Evolutionary conservation across 768 basidiomycete genomes (phyloP), one percentile per base, ranked within the genome.

Genomic region (Russula sp.): DNA sequence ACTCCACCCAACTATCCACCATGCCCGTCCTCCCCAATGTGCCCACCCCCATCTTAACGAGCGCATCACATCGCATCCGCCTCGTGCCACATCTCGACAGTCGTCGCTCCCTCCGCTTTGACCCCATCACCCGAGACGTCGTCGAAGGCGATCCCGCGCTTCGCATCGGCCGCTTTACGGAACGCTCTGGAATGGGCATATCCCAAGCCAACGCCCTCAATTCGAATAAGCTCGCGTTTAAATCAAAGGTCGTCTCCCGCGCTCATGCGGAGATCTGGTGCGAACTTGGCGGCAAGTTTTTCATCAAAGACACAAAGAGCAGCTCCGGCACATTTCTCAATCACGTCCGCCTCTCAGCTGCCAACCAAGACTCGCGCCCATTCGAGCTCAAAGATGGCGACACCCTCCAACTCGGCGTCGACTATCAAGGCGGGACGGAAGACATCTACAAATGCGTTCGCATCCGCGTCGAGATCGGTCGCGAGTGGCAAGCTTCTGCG

Each of bases 371-470:
- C 71, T 88, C 86, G 5, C 76, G 84, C 42, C 83, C 92, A 0
- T 86, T 80, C 62, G 83, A 82, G 64, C 78, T 98, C 68, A 92
- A 89, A 74, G 95, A 98, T 64, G 96, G 96, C 1, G 95, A 98
- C 75, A 81, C 98, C 34, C 75, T 98, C 20, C 96, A 98, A 74
- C 84, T 98, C 0, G 95, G 96, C 2, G 93, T 98, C 32, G 95
- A 98, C 72, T 99, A 97, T 74, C 95, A 98, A 73, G 96, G 96
- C 7, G 96, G 96, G 0, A 84, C 90, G 7, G 94, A 98, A 76
- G 95, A 98, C 73, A 93, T 96, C 56, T 98, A 96, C 74, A 89
- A 97, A 76, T 92, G 90, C 61, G 92, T 98, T 61, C 98, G 96
- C 82, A 97, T 99, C 71, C 81, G 90, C 66, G 78, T 98, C 54